Evolutionary conservation across 169 alveolate species (phyloP).

Genomic region (Plasmodium billcollinsi): DNA sequence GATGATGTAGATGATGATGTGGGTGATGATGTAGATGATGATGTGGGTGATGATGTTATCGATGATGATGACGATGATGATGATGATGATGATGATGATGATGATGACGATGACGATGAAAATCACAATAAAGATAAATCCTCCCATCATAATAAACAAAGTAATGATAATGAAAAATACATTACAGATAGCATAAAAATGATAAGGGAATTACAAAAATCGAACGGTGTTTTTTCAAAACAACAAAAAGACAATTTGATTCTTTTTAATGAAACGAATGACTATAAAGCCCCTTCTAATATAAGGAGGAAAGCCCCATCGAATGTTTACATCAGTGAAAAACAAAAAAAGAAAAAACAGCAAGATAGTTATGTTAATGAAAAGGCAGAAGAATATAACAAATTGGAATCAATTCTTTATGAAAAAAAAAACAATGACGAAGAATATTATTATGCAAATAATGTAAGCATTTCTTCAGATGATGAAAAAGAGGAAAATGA

Average conservation of each 20-base stretch:
- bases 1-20: constrained; percentile 46
- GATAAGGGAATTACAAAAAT: constrained; percentile 90
- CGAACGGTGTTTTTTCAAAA: constrained; percentile 59
- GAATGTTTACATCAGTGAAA: constrained; percentile 36
- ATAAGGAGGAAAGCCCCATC: constrained; percentile 70
- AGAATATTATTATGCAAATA: constrained; percentile 12
- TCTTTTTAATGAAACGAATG: constrained; percentile 72
- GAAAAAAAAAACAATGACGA: constrained; percentile 26
- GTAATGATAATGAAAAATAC: constrained; percentile 30
- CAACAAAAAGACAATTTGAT: constrained; percentile 74
- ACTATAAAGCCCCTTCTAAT: constrained; percentile 63
- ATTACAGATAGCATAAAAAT: constrained; percentile 89
- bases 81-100: constrained; percentile 24
- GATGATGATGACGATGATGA: background rate
- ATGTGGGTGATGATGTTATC: background rate
- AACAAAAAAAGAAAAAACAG: constrained; percentile 44
- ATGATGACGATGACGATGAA: constrained; percentile 23
- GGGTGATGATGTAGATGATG: constrained; percentile 76
- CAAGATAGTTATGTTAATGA: constrained; percentile 42
- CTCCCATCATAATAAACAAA: background rate
- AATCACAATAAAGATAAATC: constrained; percentile 13
- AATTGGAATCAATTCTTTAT: constrained; percentile 36
- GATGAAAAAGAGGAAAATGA: background rate
- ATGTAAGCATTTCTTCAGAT: background rate
- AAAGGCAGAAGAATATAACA: constrained; percentile 34